Evolutionary conservation across 2,329 filamentous ascomycete species (phyloP).

Genomic region (Neofusicoccum parvum): DNA sequence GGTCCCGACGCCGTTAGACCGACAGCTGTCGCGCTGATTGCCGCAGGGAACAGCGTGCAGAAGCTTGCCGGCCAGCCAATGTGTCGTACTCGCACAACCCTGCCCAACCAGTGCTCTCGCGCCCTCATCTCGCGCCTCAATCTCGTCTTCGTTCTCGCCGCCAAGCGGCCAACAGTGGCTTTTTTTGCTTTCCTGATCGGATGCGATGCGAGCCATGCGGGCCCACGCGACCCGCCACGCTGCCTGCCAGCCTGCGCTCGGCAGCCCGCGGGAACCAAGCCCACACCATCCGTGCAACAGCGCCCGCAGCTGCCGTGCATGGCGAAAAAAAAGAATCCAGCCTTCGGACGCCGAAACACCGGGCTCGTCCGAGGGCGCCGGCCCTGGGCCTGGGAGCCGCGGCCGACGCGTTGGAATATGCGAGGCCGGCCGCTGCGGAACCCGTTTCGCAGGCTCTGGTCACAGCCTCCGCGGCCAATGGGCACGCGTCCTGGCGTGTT

Average conservation of each 20-base stretch:
- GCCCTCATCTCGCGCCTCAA: constrained; percentile 8
- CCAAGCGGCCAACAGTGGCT: background rate
- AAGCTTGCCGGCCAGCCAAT: too few relatives aligned
- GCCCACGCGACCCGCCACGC: constrained; percentile 10
- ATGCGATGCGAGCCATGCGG: background rate
- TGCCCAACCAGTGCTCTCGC: too few relatives aligned
- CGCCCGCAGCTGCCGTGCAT: background rate
- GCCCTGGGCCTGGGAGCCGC: background rate
- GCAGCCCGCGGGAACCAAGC: background rate
- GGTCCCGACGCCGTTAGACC: background rate
- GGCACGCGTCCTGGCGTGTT: background rate
- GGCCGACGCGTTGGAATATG: background rate
- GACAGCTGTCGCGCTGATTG: constrained; percentile 4
- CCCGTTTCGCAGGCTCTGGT: background rate
- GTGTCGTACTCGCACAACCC: constrained; percentile 6
- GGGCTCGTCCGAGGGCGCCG: background rate
- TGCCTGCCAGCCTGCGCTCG: background rate
- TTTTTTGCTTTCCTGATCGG: background rate
- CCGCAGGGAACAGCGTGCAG: constrained; percentile 8
- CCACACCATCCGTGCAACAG: constrained; percentile 5
- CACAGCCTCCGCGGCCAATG: background rate
- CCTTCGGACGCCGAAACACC: constrained; percentile 3
- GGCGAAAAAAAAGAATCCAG: background rate
- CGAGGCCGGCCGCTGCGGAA: background rate
- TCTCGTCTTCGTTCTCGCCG: background rate